Conservation (phyloP, 2,329 filamentous ascomycete species). For the Epichloe sibirici region DNA sequence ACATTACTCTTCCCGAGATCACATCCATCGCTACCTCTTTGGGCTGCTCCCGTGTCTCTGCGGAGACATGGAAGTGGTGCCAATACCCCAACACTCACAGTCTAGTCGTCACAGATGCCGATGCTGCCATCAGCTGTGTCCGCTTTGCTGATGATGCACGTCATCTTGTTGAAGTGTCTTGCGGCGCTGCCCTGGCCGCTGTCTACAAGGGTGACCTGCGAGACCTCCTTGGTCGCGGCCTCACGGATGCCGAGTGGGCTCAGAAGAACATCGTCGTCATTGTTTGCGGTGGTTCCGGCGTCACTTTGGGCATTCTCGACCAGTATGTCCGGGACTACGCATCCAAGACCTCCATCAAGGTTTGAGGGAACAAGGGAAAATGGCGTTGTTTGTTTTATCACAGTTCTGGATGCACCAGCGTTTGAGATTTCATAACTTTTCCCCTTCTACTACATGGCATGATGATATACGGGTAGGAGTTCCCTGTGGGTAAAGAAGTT, state of each 20-base stretch:
- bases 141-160: conserved; percentile 72
- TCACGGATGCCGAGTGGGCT: conserved; percentile 45
- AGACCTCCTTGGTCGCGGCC: conserved; percentile 40
- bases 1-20: conserved; percentile 56
- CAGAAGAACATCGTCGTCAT: conserved; percentile 68
- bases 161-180: conserved; percentile 71
- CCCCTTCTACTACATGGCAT: background rate
- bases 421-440: background rate
- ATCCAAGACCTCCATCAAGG: conserved; percentile 19
- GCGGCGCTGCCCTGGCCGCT: conserved; percentile 65
- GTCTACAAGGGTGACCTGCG: conserved; percentile 54
- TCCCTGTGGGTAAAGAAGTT: conserved; percentile 1
- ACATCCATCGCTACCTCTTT: conserved; percentile 65
- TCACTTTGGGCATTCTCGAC: conserved; percentile 48
- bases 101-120: conserved; percentile 35
- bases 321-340: conserved; percentile 40
- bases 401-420: conserved; percentile 2
- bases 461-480: background rate
- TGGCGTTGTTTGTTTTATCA: background rate
- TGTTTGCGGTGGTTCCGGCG: conserved; percentile 68
- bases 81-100: conserved; percentile 27
- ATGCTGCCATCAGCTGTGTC: conserved; percentile 67
- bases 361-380: conserved; percentile 7
- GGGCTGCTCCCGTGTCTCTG: conserved; percentile 59
- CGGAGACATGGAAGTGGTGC: conserved; percentile 54